Evolutionary conservation across 345 rosid species (phyloP), one percentile per base, ranked within the genome.

Genomic region (Hibiscus trionum): DNA sequence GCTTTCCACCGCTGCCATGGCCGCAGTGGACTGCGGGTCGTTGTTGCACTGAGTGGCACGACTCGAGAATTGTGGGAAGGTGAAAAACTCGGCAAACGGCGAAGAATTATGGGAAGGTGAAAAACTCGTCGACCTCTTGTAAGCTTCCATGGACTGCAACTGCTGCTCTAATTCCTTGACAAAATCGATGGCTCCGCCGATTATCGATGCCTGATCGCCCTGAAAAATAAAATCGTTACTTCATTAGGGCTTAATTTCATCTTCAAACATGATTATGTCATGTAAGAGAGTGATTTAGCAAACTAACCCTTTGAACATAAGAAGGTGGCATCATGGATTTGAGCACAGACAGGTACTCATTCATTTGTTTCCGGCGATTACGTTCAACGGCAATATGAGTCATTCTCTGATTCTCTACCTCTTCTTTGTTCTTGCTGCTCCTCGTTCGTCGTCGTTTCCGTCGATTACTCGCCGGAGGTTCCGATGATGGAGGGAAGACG

Each of bases 151-250:
- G 62, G 91, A 81, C 78, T 88, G 98, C 77, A 88, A 76, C 15
- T 82, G 87, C 76, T 90, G 91, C 75, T 93, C 97, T 21, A 93
- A 83, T 84, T 90, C 93, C 87, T 93, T 93, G 73, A 93, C 86
- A 78, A 84, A 93, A 74, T 87, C 89, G 69, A 93, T 93, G n/a
- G 98, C 93, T 50, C 96, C 97, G 21, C 98, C 98, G 52, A 93
- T 83, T 55, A 90, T 91, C 19, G 98, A 93, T 15, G 98, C 98
- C 82, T 93, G 97, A 79, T 93, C 98, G 27, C 97, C 98, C 98
- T 93, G 66, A 0, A 7, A 10, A 39, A 42, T 0, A 42, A 42
- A 42, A 42, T 42, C 2, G 11, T 9, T 42, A 42, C 46, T 42
- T 9, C 46, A 10, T 42, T 42, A 9, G 46, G 46, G 46, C 46